Evolutionary conservation across 352 stramenopile genomes (phyloP).

Genomic region (Globisporangium mamillatum): DNA sequence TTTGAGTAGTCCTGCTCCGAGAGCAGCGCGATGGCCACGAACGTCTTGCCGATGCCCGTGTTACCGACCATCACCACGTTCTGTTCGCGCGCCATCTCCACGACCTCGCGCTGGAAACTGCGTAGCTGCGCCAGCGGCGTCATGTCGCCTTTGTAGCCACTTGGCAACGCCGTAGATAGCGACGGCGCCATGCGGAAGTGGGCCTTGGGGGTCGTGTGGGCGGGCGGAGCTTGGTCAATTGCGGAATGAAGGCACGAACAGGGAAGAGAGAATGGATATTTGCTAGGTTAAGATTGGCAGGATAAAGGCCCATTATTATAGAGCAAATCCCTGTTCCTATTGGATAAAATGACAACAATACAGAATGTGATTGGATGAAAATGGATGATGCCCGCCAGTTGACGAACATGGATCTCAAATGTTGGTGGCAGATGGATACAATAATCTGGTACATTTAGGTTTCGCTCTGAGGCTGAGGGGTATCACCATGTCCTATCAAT

Average conservation of each 20-base stretch:
- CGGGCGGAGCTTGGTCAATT: not conserved
- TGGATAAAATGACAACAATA: not conserved
- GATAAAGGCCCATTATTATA: not conserved
- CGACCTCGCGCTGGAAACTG: constrained; percentile 63
- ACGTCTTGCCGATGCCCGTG: constrained; percentile 86
- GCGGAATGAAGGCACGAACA: not conserved
- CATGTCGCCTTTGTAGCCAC: not conserved
- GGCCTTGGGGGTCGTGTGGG: not conserved
- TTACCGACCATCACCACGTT: constrained; percentile 85
- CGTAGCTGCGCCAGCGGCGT: constrained; percentile 44
- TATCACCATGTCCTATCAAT: not conserved
- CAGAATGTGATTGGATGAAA: not conserved
- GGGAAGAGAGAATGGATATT: not conserved
- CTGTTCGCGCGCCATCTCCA: constrained; percentile 61
- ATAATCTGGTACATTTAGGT: not conserved
- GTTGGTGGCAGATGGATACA: too few relatives aligned
- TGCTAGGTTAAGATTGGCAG: not conserved
- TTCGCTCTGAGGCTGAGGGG: not conserved
- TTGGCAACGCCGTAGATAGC: not conserved
- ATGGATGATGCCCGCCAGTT: not conserved
- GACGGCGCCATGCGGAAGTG: not conserved
- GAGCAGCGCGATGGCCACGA: constrained; percentile 74
- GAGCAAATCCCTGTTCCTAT: not conserved
- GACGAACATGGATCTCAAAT: too few relatives aligned
- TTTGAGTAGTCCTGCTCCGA: constrained; percentile 70